A percentile compares a stretch with the other conserved stretches of the same genome.
phyloP scores from a whole-genome alignment of 1,284 basidiomycete species.

The Naganishia albida region DNA sequence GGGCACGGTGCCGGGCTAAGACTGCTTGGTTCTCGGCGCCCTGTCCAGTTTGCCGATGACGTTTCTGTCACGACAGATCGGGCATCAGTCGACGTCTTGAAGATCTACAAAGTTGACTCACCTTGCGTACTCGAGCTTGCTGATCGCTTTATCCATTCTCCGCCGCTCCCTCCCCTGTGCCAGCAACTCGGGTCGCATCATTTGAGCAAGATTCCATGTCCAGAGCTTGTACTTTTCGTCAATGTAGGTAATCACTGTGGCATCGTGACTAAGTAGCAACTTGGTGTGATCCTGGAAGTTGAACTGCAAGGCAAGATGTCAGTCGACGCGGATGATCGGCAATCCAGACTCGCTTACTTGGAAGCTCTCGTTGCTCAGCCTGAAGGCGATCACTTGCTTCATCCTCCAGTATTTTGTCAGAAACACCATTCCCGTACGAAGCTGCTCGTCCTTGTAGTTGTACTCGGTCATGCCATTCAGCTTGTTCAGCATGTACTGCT shows the following conservation, averaged over 20 bases:
- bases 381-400: constrained; percentile 96
- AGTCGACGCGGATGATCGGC: neutral
- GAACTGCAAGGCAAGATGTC: constrained; percentile 64
- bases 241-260: constrained; percentile 79
- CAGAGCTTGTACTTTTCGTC: constrained; percentile 81
- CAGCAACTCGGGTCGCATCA: constrained; percentile 53
- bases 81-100: neutral
- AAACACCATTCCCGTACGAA: constrained; percentile 84
- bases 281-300: constrained; percentile 99
- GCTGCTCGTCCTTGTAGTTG: constrained; percentile 69
- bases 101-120: neutral
- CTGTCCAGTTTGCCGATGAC: constrained; percentile 29
- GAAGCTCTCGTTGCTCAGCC: constrained; percentile 86
- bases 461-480: constrained; percentile 76
- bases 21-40: constrained; percentile 14
- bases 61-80: neutral
- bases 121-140: constrained; percentile 31
- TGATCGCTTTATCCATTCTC: constrained; percentile 29
- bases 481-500: constrained; percentile 85
- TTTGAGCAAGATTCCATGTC: constrained; percentile 70
- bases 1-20: neutral
- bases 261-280: constrained; percentile 79
- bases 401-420: constrained; percentile 93
- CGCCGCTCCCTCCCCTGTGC: constrained; percentile 26
- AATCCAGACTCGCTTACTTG: constrained; percentile 62